A percentile compares a stretch with the other conserved stretches of the same genome.
Conservation (phyloP, 2,329 filamentous ascomycete species). For the Ophiostoma angusticollis region DNA sequence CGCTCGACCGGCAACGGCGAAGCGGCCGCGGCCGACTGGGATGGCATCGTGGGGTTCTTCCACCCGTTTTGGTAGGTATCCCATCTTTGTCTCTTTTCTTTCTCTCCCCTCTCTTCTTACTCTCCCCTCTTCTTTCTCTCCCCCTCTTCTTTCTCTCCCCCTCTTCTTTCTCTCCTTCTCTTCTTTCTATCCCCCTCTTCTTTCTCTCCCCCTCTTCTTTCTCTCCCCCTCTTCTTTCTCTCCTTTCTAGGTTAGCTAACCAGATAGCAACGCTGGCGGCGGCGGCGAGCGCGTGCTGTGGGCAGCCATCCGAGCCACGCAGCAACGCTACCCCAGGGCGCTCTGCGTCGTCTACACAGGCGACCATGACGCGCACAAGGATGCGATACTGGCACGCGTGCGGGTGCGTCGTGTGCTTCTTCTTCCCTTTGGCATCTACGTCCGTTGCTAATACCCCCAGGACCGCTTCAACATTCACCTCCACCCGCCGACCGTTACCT, state of each 20-base stretch:
- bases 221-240: not conserved
- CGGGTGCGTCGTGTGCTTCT: slow-evolving; percentile 35
- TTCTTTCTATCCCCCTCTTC: no score
- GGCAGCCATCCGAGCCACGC: slow-evolving; percentile 86
- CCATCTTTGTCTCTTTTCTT: no score
- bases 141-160: no score
- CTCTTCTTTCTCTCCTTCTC: no score
- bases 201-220: no score
- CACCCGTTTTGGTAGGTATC: slow-evolving; percentile 93
- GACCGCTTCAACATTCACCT: slow-evolving; percentile 87
- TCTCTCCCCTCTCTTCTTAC: no score
- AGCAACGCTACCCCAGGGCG: slow-evolving; percentile 75
- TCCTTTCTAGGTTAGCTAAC: slow-evolving; percentile 8
- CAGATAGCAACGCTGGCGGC: slow-evolving; percentile 73
- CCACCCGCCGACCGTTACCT: slow-evolving; percentile 67
- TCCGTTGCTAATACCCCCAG: slow-evolving; percentile 31
- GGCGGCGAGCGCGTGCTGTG: slow-evolving; percentile 93
- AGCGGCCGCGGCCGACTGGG: slow-evolving; percentile 49
- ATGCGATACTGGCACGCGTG: slow-evolving; percentile 63
- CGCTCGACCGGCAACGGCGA: slow-evolving; percentile 25
- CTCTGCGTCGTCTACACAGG: slow-evolving; percentile 92
- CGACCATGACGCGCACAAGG: slow-evolving; percentile 77
- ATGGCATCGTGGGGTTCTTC: slow-evolving; percentile 87
- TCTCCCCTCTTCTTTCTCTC: no score
- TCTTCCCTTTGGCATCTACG: not conserved